Percentiles rank a stretch among this genome's conserved stretches.
Evolutionary conservation across 2,329 filamentous ascomycete species (phyloP).

Genomic region (Clarireedia paspali): DNA sequence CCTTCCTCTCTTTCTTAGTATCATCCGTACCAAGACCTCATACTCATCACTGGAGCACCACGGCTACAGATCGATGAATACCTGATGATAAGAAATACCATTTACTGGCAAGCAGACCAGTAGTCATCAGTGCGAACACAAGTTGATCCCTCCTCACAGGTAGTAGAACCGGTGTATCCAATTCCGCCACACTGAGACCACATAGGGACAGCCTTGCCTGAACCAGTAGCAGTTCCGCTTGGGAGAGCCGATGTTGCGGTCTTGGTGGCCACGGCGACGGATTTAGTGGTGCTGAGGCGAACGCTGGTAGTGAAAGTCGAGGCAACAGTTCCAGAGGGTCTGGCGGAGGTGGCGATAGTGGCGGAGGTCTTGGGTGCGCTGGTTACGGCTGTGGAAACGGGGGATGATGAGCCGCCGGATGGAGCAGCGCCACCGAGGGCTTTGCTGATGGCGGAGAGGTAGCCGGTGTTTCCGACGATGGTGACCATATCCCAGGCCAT

Average conservation of each 20-base stretch:
- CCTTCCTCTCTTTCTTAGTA: background rate
- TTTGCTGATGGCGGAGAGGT: background rate
- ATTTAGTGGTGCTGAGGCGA: background rate
- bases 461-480: slow-evolving; percentile 30
- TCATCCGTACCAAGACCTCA: background rate
- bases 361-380: background rate
- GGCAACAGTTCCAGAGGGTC: background rate
- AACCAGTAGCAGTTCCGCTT: background rate
- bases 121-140: slow-evolving; percentile 17
- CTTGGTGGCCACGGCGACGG: background rate
- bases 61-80: background rate
- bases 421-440: slow-evolving; percentile 4
- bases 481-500: slow-evolving; percentile 64
- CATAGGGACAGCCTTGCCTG: background rate
- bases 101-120: slow-evolving; percentile 8
- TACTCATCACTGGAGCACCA: too few relatives aligned
- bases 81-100: background rate
- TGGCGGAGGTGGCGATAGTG: background rate
- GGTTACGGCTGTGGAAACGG: background rate
- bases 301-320: slow-evolving; percentile 1
- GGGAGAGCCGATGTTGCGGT: background rate
- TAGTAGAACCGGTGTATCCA: slow-evolving; percentile 14
- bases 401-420: background rate
- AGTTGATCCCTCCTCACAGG: slow-evolving; percentile 10
- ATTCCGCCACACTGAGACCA: slow-evolving; percentile 22